Base-by-base conservation (phyloP, 2,329 filamentous ascomycete species). In the Xylogone sp. region DNA sequence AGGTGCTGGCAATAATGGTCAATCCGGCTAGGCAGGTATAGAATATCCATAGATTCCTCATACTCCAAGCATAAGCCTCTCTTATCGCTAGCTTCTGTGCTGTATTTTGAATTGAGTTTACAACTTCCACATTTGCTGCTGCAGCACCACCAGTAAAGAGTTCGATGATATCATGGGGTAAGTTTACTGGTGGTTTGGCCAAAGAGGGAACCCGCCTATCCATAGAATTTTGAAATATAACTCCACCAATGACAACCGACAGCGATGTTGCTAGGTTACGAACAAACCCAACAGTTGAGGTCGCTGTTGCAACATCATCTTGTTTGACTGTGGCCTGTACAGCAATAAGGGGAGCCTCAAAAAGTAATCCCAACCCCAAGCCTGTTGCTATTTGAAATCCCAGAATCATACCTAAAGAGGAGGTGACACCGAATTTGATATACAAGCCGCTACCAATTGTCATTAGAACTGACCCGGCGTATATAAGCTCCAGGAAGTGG, bases 201-300 rank as follows among this genome's bases (percentile, higher is more conserved):
- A 52, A 18, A 4, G 22, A 39, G 4, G 24, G 31, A 3, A 48
- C n/a, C 12, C 27, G 51, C 3, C n/a, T 73, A 55, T 80, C 69
- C 83, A 90, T 88, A 53, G 78, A 72, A 65, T 92, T 91, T 68
- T 90, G 84, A 71, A 92, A 91, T 34, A 92, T 78, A 43, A 90
- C 86, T n/a, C 86, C 83, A 21, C 88, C 88, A 42, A 91, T 75
- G 2, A 90, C 86, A 45, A 90, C 79, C 0, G 84, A 86, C 18
- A 85, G 78, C 1, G 84, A 79, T 0, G 83, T 88, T 5, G 83
- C 84, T 2, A 91, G 71, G 57, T 87, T 86, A 19, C 86, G 82
- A 9, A 84, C 74, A 62, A 87, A 47, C 10, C 79, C 75, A 56
- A 86, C 83, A 2, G 81, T 82, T 1, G 82, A 77, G 0, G 83